These are phyloP conservation scores for Fragilaria radians DNA, from an alignment of 108 stramenopile genomes.

Conservation along the genomic window DNA sequence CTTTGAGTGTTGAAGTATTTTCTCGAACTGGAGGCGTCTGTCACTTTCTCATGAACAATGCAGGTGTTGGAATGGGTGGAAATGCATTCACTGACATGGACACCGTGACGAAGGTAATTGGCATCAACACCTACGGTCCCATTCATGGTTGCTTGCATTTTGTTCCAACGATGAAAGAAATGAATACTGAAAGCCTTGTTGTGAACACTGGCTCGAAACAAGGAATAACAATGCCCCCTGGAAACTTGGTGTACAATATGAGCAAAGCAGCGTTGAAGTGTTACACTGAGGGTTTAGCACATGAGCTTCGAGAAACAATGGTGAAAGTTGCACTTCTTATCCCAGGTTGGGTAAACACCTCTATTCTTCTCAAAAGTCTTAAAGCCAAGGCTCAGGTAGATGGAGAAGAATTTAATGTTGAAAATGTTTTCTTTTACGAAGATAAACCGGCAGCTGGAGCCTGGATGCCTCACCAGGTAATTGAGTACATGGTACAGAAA, in stretches of 20 bases:
- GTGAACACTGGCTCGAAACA: conserved; percentile 64
- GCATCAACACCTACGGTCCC: conserved; percentile 45
- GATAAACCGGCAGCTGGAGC: conserved; percentile 44
- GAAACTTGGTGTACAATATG: conserved; percentile 50
- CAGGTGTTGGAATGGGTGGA: conserved; percentile 37
- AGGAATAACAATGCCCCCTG: conserved; percentile 58
- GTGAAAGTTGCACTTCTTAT: conserved; percentile 36
- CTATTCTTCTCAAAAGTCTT: conserved; percentile 32
- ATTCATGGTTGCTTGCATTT: conserved; percentile 50
- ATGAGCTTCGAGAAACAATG: conserved; percentile 23
- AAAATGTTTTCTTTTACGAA: conserved; percentile 39
- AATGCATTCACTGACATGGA: conserved; percentile 40
- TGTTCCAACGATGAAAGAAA: conserved; percentile 48
- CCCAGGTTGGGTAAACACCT: conserved; percentile 60
- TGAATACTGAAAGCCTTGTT: conserved; percentile 29
- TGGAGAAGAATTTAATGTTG: conserved; percentile 23
- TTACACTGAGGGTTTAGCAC: conserved; percentile 54
- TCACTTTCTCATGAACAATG: conserved; percentile 53
- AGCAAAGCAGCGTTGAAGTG: conserved; percentile 50
- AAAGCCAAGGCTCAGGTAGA: conserved; percentile 15
- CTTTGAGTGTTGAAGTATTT: conserved; percentile 33
- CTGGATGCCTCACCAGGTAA: conserved; percentile 54
- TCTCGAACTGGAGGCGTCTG: conserved; percentile 8
- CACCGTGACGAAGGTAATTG: conserved; percentile 18
- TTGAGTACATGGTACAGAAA: conserved; percentile 45